phyloP scores from a whole-genome alignment of 2,329 filamentous ascomycete species.

The Cladosporium sp. region DNA sequence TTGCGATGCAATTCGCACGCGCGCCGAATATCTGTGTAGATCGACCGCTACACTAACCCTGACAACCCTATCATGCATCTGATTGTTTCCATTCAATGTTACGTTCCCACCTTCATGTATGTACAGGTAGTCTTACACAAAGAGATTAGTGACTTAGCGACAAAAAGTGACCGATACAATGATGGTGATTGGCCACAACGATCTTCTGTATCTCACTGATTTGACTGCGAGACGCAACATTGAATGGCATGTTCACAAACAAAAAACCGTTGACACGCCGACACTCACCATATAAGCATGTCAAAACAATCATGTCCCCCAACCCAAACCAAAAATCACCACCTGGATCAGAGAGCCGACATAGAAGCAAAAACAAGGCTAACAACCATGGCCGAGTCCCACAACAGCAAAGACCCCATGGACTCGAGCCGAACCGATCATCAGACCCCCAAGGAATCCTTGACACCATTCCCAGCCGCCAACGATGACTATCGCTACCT shows the following conservation, averaged over 20 bases:
- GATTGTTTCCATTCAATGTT: not conserved
- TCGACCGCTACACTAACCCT: not conserved
- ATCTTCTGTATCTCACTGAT: not conserved
- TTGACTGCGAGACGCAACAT: not conserved
- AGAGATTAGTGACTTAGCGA: not conserved
- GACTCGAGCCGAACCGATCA: not conserved
- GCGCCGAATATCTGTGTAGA: no score
- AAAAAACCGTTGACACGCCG: not conserved
- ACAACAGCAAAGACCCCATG: not conserved
- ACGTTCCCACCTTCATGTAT: no score
- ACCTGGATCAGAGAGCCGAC: not conserved
- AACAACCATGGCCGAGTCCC: not conserved
- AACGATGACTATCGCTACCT: slow-evolving; percentile 21
- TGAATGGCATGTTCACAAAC: not conserved
- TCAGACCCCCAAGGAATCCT: not conserved
- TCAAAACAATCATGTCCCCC: not conserved
- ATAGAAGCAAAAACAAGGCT: not conserved
- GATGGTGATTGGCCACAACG: not conserved
- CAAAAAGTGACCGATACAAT: not conserved
- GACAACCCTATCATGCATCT: not conserved
- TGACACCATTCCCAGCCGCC: slow-evolving; percentile 10
- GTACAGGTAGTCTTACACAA: not conserved
- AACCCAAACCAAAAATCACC: not conserved
- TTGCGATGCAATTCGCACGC: no score
- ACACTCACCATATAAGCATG: not conserved